Conservation (phyloP, 495 filamentous ascomycete species). For the Evernia prunastri region DNA sequence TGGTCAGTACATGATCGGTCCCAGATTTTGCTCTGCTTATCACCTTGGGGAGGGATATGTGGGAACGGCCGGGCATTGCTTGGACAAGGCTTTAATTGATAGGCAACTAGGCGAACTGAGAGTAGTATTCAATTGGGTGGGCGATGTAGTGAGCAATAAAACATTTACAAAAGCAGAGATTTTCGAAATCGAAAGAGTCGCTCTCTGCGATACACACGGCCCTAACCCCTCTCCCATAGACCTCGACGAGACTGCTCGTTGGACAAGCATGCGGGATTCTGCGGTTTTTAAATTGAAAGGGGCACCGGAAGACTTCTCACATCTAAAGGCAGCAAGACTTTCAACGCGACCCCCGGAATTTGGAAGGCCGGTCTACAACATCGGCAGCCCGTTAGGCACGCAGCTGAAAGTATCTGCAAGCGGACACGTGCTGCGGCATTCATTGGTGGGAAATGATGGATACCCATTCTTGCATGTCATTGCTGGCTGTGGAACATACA, state of each 20-base stretch:
- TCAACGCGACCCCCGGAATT: neutral
- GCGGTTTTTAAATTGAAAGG: neutral
- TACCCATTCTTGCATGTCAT: neutral
- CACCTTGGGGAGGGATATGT: neutral
- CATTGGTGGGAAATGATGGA: neutral
- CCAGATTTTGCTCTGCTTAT: slow-evolving; percentile 1
- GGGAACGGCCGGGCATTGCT: slow-evolving; percentile 7
- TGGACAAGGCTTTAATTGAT: neutral
- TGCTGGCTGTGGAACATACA: neutral
- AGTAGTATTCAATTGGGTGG: neutral
- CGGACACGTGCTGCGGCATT: neutral
- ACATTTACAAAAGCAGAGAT: neutral
- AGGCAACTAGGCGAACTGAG: neutral
- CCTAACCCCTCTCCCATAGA: neutral
- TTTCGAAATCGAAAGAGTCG: neutral
- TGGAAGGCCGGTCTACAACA: slow-evolving; percentile 1
- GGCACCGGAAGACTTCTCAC: neutral
- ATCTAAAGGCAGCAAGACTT: neutral
- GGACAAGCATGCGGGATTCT: neutral
- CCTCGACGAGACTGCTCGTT: neutral
- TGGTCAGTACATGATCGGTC: slow-evolving; percentile 2
- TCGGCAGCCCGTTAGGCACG: neutral
- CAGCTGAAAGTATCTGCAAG: neutral
- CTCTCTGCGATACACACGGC: neutral
- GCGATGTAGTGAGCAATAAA: neutral